Percentiles rank a stretch among this genome's conserved stretches.
These are phyloP conservation scores for Starmerella scarabaei DNA, from an alignment of 805 yeast genomes.

Conservation along the genomic window DNA sequence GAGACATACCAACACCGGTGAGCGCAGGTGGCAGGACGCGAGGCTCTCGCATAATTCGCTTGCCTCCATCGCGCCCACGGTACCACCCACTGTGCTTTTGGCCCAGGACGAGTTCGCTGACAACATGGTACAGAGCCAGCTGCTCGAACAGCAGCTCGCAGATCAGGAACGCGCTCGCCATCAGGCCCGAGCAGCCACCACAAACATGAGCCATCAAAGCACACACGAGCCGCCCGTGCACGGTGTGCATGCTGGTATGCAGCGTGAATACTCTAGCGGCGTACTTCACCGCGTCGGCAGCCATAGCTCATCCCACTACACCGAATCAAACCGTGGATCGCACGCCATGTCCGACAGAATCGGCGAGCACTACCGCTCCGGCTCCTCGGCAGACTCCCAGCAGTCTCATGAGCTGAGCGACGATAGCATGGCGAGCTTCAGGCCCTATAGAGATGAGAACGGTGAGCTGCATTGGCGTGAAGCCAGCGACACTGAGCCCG, in stretches of 20 bases:
- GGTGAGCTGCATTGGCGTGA: conserved; percentile 27
- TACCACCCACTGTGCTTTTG: conserved; percentile 62
- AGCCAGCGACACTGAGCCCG: conserved; percentile 1
- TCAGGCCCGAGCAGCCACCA: not conserved
- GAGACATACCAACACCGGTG: conserved; percentile 36
- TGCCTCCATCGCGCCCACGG: conserved; percentile 68
- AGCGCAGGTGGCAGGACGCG: conserved; percentile 37
- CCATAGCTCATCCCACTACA: conserved; percentile 24
- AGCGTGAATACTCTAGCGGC: conserved; percentile 27
- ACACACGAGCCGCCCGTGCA: not conserved
- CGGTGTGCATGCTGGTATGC: conserved; percentile 8
- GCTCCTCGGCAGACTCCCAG: conserved; percentile 24
- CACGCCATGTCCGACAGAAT: conserved; percentile 6
- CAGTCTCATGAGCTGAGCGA: conserved; percentile 17
- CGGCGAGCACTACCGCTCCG: conserved; percentile 25
- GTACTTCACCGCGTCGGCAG: conserved; percentile 25
- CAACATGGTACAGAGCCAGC: not conserved
- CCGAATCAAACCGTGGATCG: conserved; percentile 3
- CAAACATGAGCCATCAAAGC: not conserved
- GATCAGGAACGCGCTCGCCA: not conserved
- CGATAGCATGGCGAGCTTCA: conserved; percentile 20
- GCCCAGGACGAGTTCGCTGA: conserved; percentile 34
- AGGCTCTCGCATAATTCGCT: conserved; percentile 51
- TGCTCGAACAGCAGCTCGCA: not conserved
- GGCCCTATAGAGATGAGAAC: conserved; percentile 25